These are phyloP conservation scores for Takakia lepidozioides DNA, from an alignment of 225 moss, liverwort and hornwort genomes.

Conservation along the genomic window DNA sequence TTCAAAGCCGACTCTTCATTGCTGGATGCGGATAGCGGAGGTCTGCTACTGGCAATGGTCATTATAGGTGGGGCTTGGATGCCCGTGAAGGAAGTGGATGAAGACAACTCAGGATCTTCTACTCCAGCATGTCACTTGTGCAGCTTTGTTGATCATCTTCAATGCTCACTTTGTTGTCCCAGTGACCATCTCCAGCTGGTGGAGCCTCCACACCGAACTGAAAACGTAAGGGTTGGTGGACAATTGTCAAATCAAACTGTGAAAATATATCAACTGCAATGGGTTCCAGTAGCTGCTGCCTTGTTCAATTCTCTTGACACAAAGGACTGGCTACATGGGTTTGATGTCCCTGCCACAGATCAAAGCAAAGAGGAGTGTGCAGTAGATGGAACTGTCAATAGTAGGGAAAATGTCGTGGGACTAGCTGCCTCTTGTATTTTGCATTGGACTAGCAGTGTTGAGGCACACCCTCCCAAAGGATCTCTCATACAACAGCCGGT, in stretches of 20 bases:
- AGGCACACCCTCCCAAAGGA: constrained; percentile 4
- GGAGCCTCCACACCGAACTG: constrained; percentile 28
- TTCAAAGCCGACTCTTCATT: too few species aligned
- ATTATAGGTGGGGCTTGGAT: too few species aligned
- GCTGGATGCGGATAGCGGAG: too few species aligned
- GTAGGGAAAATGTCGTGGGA: constrained; percentile 2
- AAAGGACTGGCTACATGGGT: too few species aligned
- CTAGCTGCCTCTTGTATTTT: constrained; percentile 26
- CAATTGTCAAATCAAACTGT: too few species aligned
- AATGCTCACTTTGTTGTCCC: constrained; percentile 18
- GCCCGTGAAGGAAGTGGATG: too few species aligned
- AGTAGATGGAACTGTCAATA: background rate
- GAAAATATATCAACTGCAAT: constrained; percentile 11
- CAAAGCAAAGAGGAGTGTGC: background rate
- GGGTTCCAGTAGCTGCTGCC: constrained; percentile 27
- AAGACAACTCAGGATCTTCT: too few species aligned
- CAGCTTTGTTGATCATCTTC: constrained; percentile 13
- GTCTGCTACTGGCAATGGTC: too few species aligned
- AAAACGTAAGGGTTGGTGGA: constrained; percentile 19
- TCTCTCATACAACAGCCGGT: constrained; percentile 4
- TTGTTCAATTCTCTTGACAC: constrained; percentile 16
- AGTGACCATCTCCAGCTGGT: constrained; percentile 19
- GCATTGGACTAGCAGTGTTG: constrained; percentile 27
- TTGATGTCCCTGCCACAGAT: background rate
- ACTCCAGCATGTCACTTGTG: constrained; percentile 23